Conservation (phyloP, 2,329 filamentous ascomycete species). For the Botrytis paeoniae region DNA sequence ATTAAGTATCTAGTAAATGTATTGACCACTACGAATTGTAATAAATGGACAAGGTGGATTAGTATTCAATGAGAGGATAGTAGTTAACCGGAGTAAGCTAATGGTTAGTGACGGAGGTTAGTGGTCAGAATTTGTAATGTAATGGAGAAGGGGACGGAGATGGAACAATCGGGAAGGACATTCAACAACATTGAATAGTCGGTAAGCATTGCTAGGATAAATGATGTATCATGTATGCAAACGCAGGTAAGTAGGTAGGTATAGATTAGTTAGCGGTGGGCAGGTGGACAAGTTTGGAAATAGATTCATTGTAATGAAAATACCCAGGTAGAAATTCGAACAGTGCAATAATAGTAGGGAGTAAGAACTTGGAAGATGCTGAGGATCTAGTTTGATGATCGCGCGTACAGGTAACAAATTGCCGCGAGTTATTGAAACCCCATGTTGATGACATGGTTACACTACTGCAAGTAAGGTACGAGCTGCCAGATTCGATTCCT, state of each 20-base stretch:
- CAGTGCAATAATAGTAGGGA: background rate
- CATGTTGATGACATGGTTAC: background rate
- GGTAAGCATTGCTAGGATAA: constrained; percentile 9
- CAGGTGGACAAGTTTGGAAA: background rate
- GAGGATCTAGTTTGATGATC: background rate
- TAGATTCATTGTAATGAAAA: background rate
- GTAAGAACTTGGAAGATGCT: background rate
- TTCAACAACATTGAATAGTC: constrained; percentile 11
- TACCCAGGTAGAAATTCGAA: background rate
- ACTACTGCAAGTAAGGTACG: constrained; percentile 18
- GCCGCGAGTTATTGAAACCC: constrained; percentile 4
- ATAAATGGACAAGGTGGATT: background rate
- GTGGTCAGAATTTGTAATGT: background rate
- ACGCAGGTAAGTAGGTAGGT: background rate
- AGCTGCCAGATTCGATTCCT: background rate
- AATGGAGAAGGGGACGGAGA: constrained; percentile 3
- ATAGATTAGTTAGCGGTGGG: background rate
- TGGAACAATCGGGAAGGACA: constrained; percentile 3
- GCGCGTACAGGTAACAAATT: constrained; percentile 18
- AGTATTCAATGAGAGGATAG: background rate
- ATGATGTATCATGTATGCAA: background rate
- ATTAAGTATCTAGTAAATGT: background rate
- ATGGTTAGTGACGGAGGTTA: background rate
- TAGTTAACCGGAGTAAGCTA: background rate
- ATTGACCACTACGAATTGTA: background rate